Conservation (phyloP, 192 early-diverging fungal genomes). For the Gryganskiella cystojenkinii region DNA sequence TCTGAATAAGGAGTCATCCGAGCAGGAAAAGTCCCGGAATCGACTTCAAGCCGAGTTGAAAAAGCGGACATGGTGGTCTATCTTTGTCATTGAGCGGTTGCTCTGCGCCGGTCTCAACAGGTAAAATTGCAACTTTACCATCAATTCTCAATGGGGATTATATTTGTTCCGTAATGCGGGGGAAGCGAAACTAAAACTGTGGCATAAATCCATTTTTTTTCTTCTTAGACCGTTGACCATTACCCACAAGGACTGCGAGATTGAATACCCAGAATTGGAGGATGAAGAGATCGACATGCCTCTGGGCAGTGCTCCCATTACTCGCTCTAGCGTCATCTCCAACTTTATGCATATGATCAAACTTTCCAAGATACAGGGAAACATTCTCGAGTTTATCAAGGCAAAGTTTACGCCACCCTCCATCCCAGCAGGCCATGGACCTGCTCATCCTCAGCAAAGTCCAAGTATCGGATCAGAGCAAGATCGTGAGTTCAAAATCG, state of each 20-base stretch:
- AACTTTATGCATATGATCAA: conserved; percentile 37
- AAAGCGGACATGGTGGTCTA: conserved; percentile 82
- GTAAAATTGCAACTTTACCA: conserved; percentile 18
- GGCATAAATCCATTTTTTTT: too few relatives aligned
- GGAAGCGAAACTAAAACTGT: too few relatives aligned
- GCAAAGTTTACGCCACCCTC: conserved; percentile 1
- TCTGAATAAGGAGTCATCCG: conserved; percentile 69
- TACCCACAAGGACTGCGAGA: conserved; percentile 63
- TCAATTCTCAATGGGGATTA: too few relatives aligned
- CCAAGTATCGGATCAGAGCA: not conserved
- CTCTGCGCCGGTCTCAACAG: conserved; percentile 74
- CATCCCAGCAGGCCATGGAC: not conserved
- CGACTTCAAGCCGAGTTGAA: conserved; percentile 63
- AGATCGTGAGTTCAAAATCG: conserved; percentile 11
- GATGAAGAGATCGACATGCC: too few relatives aligned
- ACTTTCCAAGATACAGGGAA: conserved; percentile 44
- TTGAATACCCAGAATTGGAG: not conserved
- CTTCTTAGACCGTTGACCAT: conserved; percentile 58
- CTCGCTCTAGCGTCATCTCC: not conserved
- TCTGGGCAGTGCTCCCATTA: not conserved
- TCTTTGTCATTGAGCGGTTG: conserved; percentile 77
- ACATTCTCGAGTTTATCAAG: conserved; percentile 39
- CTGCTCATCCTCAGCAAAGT: not conserved
- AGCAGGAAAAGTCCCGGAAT: conserved; percentile 59
- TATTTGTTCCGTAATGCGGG: too few relatives aligned